A percentile compares a stretch with the other conserved stretches of the same genome.
These are phyloP conservation scores for Rhamnella rubrinervis DNA, from an alignment of 331 rosid species.

Conservation along the genomic window DNA sequence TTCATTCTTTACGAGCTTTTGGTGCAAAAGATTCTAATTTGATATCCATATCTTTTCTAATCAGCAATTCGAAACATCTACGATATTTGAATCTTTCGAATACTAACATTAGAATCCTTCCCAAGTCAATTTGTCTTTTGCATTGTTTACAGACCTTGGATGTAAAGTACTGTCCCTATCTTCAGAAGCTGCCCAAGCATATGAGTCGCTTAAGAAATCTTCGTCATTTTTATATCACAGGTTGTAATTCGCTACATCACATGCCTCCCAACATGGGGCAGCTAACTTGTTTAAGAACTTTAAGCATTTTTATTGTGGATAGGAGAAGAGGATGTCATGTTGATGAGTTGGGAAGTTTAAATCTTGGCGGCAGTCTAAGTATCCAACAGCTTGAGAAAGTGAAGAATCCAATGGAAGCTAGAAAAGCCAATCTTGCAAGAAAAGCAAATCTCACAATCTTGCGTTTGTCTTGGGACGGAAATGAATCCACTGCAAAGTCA, in stretches of 20 bases:
- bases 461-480: neutral
- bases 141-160: conserved; percentile 6
- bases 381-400: neutral
- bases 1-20: conserved; percentile 4
- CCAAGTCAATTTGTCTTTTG: neutral
- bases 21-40: neutral
- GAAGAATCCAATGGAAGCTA: neutral
- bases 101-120: neutral
- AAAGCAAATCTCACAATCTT: neutral
- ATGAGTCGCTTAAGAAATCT: conserved; percentile 1
- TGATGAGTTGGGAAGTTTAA: conserved; percentile 3
- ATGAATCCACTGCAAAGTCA: neutral
- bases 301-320: neutral
- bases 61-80: conserved; percentile 3
- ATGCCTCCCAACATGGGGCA: conserved; percentile 13
- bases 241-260: neutral
- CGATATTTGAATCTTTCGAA: conserved; percentile 12
- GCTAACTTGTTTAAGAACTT: conserved; percentile 1
- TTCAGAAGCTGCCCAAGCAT: conserved; percentile 2
- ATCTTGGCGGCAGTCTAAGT: neutral
- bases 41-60: neutral
- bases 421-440: neutral
- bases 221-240: conserved; percentile 5
- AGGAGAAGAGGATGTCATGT: neutral
- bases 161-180: neutral